phyloP scores from a whole-genome alignment of 805 yeast genomes.

The Cyberlindnera saturnus region DNA sequence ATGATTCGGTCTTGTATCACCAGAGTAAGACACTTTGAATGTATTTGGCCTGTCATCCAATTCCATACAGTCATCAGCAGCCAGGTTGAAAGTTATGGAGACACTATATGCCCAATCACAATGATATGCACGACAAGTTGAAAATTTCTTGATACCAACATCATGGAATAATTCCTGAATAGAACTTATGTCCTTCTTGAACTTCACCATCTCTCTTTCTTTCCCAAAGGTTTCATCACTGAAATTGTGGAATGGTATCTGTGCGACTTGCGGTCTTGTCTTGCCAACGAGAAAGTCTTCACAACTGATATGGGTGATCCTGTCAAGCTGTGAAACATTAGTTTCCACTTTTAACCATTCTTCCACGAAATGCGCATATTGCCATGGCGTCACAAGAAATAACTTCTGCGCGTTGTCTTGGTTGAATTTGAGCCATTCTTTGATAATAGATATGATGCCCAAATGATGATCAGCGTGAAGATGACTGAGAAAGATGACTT shows the following conservation, averaged over 20 bases:
- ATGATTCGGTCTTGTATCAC: slow-evolving; percentile 85
- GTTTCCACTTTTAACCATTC: slow-evolving; percentile 61
- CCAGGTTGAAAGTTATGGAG: slow-evolving; percentile 40
- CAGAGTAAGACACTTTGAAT: slow-evolving; percentile 82
- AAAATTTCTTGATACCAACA: slow-evolving; percentile 37
- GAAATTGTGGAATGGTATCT: slow-evolving; percentile 23
- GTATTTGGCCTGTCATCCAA: slow-evolving; percentile 6
- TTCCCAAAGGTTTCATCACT: background rate
- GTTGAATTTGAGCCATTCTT: slow-evolving; percentile 53
- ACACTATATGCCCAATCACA: slow-evolving; percentile 78
- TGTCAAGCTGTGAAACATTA: slow-evolving; percentile 27
- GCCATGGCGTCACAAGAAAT: slow-evolving; percentile 70
- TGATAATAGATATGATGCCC: slow-evolving; percentile 67
- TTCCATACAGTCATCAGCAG: slow-evolving; percentile 9
- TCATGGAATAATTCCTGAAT: slow-evolving; percentile 34
- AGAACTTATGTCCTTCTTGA: slow-evolving; percentile 18
- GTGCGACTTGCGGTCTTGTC: slow-evolving; percentile 26
- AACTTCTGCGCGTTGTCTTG: slow-evolving; percentile 34
- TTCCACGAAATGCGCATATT: slow-evolving; percentile 53
- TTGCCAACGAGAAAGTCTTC: slow-evolving; percentile 46
- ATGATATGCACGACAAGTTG: slow-evolving; percentile 75
- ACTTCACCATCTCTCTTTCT: background rate
- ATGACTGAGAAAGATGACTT: slow-evolving; percentile 72
- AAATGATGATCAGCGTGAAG: slow-evolving; percentile 96
- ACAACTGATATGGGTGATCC: slow-evolving; percentile 51